A percentile compares a stretch with the other conserved stretches of the same genome.
phyloP scores from a whole-genome alignment of 2,329 filamentous ascomycete species.

The Aspergillus unguis region DNA sequence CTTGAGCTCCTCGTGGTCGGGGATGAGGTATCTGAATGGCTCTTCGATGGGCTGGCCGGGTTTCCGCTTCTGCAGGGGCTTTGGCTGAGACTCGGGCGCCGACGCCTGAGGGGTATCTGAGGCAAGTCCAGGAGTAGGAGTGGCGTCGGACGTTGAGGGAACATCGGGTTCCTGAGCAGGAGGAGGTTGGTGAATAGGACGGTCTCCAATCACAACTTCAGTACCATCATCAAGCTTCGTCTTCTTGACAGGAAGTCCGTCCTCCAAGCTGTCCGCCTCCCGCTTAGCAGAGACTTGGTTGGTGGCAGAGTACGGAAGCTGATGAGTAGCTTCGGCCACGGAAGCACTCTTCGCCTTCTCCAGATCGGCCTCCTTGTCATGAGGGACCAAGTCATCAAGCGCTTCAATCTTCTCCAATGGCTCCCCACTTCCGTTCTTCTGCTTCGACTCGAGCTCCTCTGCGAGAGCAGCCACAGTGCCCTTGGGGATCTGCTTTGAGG shows the following conservation, averaged over 20 bases:
- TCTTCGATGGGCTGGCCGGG: conserved; percentile 66
- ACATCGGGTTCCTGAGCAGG: conserved; percentile 23
- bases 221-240: conserved; percentile 41
- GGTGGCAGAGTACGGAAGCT: conserved; percentile 33
- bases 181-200: conserved; percentile 34
- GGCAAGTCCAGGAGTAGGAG: conserved; percentile 16
- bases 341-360: conserved; percentile 35
- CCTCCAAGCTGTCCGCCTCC: conserved; percentile 32
- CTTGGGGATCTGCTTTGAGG: conserved; percentile 34
- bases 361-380: conserved; percentile 25
- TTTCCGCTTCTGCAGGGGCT: conserved; percentile 34
- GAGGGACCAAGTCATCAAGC: conserved; percentile 40
- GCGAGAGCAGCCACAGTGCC: conserved; percentile 38
- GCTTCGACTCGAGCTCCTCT: conserved; percentile 34
- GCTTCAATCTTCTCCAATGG: conserved; percentile 38
- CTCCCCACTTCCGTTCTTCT: conserved; percentile 28
- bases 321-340: conserved; percentile 33
- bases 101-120: conserved; percentile 14
- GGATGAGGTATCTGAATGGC: conserved; percentile 84
- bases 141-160: conserved; percentile 24
- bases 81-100: conserved; percentile 11
- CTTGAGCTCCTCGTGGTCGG: conserved; percentile 70
- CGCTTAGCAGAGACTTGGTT: conserved; percentile 30
- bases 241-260: conserved; percentile 42
- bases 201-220: conserved; percentile 38